phyloP scores from a whole-genome alignment of 2,329 filamentous ascomycete species.

The Alternaria ethzedia region DNA sequence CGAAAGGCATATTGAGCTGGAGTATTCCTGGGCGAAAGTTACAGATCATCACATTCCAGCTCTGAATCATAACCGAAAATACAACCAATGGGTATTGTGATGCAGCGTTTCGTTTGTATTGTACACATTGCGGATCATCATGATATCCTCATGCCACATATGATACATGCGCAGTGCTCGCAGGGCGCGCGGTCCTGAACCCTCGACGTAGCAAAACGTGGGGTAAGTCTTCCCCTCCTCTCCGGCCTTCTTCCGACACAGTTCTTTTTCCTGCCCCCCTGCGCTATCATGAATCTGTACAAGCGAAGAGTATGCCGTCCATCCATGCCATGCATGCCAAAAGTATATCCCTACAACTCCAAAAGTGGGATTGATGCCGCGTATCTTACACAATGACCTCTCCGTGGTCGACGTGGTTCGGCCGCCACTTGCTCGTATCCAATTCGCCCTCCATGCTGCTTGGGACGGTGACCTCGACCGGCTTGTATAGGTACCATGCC shows the following conservation, averaged over 20 bases:
- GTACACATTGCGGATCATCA: conserved; percentile 16
- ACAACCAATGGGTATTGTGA: not conserved
- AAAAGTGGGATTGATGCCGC: conserved; percentile 20
- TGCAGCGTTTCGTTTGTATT: conserved; percentile 17
- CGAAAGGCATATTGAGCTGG: not conserved
- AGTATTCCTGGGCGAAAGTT: not conserved
- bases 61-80: not conserved
- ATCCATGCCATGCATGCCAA: conserved; percentile 18
- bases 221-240: conserved; percentile 3
- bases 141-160: conserved; percentile 25
- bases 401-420: conserved; percentile 64
- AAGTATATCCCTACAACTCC: conserved; percentile 17
- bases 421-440: conserved; percentile 55
- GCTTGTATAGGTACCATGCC: conserved; percentile 95
- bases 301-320: conserved; percentile 20
- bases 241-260: not conserved
- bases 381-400: conserved; percentile 58
- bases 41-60: not conserved
- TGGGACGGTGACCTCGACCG: conserved; percentile 61
- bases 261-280: not conserved
- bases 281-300: conserved; percentile 15
- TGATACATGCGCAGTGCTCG: conserved; percentile 20
- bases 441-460: conserved; percentile 54
- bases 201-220: not conserved
- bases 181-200: conserved; percentile 1